Evolutionary conservation across 2,329 filamentous ascomycete species (phyloP), one percentile per base, ranked within the genome.

Genomic region (Claviceps sp.): DNA sequence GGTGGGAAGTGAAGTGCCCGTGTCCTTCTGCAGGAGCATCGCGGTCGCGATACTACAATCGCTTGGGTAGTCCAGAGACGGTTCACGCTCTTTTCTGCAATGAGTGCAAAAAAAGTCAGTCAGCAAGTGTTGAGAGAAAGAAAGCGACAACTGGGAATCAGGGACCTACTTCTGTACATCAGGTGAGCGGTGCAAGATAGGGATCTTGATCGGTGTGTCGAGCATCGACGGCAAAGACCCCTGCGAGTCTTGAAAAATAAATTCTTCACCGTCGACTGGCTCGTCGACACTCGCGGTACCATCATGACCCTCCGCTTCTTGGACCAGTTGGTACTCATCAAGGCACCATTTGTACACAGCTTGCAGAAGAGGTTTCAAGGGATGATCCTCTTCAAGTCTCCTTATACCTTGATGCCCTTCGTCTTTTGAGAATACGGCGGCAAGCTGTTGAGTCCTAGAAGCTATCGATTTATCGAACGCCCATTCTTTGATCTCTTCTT

Each of bases 321-420:
- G 37, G 49, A 59, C 40, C 3, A 39, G 19, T 1, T 53, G 39
- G 47, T 60, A 61, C 19, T 57, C 54, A 17, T 39, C 41, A 4
- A 48, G 10, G 6, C 64, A 55, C 55, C 58, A 64, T 1, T 26
- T 5, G 17, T 49, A 34, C 17, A 66, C 51, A 8, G 55, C 39
- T 0, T 52, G 17, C 4, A 64, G 47, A 24, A 65, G 48, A 10
- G 48, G 4, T 16, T 52, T 42, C 14, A 61, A 39, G 1, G 59
- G 55, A 42, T 58, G 65, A 5, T 39, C 34, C 8, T 52, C 22
- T 19, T 40, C 54, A 2, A 66, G 54, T 4, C 52, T 24, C 6
- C 30, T 26, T n/a, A 61, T 34, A 1, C 52, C 55, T 5, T 45
- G 41, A 2, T 48, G 51, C 13, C 49, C 47, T 38, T 52, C 57